These are phyloP conservation scores for Ilyonectria destructans DNA, from an alignment of 2,329 filamentous ascomycete species.

Conservation along the genomic window DNA sequence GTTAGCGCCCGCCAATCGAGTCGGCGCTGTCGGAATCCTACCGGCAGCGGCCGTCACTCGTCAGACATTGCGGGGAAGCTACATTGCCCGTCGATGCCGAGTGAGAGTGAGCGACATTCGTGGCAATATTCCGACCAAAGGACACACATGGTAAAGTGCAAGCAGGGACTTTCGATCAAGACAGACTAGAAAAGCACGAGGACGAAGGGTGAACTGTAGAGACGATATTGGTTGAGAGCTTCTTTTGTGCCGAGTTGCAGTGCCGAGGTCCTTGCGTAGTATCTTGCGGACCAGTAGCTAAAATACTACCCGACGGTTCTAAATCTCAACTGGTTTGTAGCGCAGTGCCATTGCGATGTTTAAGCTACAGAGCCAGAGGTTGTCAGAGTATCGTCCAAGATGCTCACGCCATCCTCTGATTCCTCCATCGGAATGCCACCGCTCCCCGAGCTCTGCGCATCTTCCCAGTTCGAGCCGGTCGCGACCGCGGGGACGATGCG, in stretches of 20 bases:
- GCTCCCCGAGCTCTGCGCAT: constrained; percentile 11
- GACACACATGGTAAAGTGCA: too few species aligned
- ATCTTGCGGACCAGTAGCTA: neutral
- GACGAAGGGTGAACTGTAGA: neutral
- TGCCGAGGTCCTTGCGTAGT: neutral
- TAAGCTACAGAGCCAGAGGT: neutral
- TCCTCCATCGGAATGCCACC: neutral
- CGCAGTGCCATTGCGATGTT: neutral
- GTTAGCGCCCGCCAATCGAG: too few species aligned
- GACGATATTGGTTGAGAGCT: neutral
- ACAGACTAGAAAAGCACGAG: too few species aligned
- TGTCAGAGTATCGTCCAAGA: neutral
- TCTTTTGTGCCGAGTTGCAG: neutral
- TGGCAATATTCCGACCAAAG: too few species aligned
- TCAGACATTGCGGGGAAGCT: too few species aligned
- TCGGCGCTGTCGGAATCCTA: too few species aligned
- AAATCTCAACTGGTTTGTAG: neutral
- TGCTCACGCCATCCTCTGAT: neutral
- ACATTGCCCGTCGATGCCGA: too few species aligned
- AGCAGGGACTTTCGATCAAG: too few species aligned
- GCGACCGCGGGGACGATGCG: constrained; percentile 1
- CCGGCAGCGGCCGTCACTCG: too few species aligned
- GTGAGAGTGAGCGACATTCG: too few species aligned
- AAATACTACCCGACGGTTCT: neutral
- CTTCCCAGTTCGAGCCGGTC: constrained; percentile 30